These are phyloP conservation scores for Aplosporella prunicola DNA, from an alignment of 2,329 filamentous ascomycete species.

Conservation along the genomic window DNA sequence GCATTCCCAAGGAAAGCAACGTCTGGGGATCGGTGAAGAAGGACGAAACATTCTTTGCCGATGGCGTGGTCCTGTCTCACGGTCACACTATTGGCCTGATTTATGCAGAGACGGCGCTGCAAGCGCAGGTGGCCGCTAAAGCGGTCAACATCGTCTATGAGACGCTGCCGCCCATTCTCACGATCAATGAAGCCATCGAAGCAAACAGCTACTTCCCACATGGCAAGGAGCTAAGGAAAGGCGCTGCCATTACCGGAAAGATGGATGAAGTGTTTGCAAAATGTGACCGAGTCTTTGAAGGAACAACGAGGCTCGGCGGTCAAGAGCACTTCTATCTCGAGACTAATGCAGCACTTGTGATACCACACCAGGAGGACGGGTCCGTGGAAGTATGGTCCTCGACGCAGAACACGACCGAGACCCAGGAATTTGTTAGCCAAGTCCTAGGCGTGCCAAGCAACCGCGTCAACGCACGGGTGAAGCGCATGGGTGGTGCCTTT, in stretches of 20 bases:
- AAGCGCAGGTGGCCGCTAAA: slow-evolving; percentile 68
- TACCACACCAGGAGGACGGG: slow-evolving; percentile 83
- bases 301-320: slow-evolving; percentile 75
- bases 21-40: slow-evolving; percentile 74
- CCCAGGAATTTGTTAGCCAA: slow-evolving; percentile 60
- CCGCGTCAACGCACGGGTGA: slow-evolving; percentile 81
- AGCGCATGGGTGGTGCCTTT: slow-evolving; percentile 85
- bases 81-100: slow-evolving; percentile 89
- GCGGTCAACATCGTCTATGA: slow-evolving; percentile 85
- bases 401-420: slow-evolving; percentile 32
- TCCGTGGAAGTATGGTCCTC: slow-evolving; percentile 73
- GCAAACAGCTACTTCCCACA: slow-evolving; percentile 77
- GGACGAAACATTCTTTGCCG: slow-evolving; percentile 85
- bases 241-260: slow-evolving; percentile 42
- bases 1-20: slow-evolving; percentile 74
- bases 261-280: slow-evolving; percentile 63
- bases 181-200: slow-evolving; percentile 89
- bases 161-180: slow-evolving; percentile 74
- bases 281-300: slow-evolving; percentile 75
- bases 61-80: slow-evolving; percentile 74
- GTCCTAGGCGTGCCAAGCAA: slow-evolving; percentile 76
- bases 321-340: slow-evolving; percentile 98
- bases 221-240: slow-evolving; percentile 69
- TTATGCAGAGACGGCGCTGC: slow-evolving; percentile 65
- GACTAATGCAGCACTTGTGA: slow-evolving; percentile 72